A percentile compares a stretch with the other conserved stretches of the same genome.
These are phyloP conservation scores for Ogataea pini DNA, from an alignment of 805 yeast species.

Conservation along the genomic window DNA sequence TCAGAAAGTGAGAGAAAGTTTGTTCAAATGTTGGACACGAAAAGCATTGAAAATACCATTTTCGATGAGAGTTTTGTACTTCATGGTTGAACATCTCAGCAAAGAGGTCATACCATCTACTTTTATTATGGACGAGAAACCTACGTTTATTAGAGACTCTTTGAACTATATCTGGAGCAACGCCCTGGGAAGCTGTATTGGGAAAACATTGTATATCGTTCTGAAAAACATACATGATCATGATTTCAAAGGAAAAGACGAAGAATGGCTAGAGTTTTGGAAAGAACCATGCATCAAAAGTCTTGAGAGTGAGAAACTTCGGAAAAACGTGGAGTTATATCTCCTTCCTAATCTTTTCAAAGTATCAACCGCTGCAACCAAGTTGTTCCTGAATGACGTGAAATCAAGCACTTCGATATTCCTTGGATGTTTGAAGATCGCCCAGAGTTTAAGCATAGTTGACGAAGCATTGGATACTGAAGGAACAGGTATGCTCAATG, in stretches of 20 bases:
- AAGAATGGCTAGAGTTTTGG: slow-evolving; percentile 58
- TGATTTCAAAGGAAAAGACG: slow-evolving; percentile 20
- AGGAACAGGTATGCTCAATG: slow-evolving; percentile 20
- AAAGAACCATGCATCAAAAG: slow-evolving; percentile 36
- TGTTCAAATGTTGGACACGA: slow-evolving; percentile 48
- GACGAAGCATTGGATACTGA: slow-evolving; percentile 45
- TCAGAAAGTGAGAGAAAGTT: slow-evolving; percentile 15
- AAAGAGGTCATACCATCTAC: slow-evolving; percentile 45
- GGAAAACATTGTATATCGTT: slow-evolving; percentile 53
- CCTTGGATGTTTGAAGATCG: slow-evolving; percentile 60
- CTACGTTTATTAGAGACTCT: slow-evolving; percentile 49
- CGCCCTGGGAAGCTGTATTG: slow-evolving; percentile 65
- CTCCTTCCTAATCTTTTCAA: slow-evolving; percentile 65
- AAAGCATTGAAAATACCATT: slow-evolving; percentile 45
- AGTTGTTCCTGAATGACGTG: slow-evolving; percentile 29
- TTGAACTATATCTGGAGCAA: slow-evolving; percentile 53
- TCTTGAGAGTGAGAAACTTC: slow-evolving; percentile 34
- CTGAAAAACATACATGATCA: slow-evolving; percentile 36
- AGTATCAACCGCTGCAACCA: slow-evolving; percentile 43
- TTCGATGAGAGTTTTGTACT: slow-evolving; percentile 61
- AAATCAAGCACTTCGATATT: slow-evolving; percentile 40
- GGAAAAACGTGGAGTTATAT: slow-evolving; percentile 56
- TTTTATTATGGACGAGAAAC: slow-evolving; percentile 44
- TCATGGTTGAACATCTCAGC: slow-evolving; percentile 56
- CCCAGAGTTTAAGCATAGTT: slow-evolving; percentile 56